Evolutionary conservation across 192 early-diverging fungal species (phyloP), one percentile per base, ranked within the genome.

Genomic region (Backusella liffmaniae): DNA sequence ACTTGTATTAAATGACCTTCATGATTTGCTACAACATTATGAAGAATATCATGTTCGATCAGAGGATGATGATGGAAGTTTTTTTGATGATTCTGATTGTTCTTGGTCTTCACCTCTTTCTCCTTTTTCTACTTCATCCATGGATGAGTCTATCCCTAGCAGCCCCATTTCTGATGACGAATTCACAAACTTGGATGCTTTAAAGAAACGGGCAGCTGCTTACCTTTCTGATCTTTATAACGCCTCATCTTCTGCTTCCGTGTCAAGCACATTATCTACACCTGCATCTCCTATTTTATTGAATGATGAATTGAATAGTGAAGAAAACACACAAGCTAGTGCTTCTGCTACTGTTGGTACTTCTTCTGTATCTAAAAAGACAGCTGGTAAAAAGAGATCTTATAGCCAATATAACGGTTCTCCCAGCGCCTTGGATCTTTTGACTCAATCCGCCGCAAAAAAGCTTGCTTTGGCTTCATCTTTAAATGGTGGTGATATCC

Each of bases 11-110:
- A 90, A 87, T 74, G 94, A 96, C 82, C 85, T 99, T 78, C 97
- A 99, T 86, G 96, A 95, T 72, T 92, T 99, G 49, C 84, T 99
- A 44, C 94, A 96, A 80, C 97, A 99, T 83, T 97, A 95, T 80
- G 97, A 99, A 85, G 97, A 99, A 80, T 90, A 87, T 80, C 97
- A 98, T 77, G 95, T 96, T 18, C 91, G 89, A 41, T 88, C 95
- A 35, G 96, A 96, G 84, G 90, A 93, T 23, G 79, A 80, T 5
- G 90, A 84, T 5, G 18, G 12, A 26, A 68, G 59, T 15, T 77
- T 88, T 36, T 86, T 87, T 37, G 83, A 84, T 35, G 79, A 73
- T 65, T 44, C 56, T 44, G 69, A 37, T 23, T 44, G 41, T 46
- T 23, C 21, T 37, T 76, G 67, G 26, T 74, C 66, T 21, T 73